Evolutionary conservation across 345 rosid genomes (phyloP), one percentile per base, ranked within the genome.

Genomic region (Erysimum cheiranthoides): DNA sequence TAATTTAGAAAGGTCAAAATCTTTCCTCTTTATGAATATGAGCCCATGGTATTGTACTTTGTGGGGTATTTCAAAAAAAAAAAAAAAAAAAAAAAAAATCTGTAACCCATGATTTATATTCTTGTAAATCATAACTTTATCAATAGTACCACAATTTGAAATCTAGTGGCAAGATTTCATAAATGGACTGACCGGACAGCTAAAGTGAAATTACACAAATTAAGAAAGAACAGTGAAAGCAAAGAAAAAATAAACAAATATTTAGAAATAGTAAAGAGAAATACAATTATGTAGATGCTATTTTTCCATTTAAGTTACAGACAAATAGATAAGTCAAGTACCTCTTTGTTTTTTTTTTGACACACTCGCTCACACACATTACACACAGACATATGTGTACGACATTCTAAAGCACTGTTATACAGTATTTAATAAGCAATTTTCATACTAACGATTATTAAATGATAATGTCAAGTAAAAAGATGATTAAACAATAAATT

Each of bases 141-240:
- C 73, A 78, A 60, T 42, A 72, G 77, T 78, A 78, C 77, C 31
- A 78, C n/a, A 50, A 51, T 78, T 78, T 66, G 67, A 72, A 72
- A 72, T 78, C 39, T 73, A 71, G 81, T 72, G 81, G 78, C 69
- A 52, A 72, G 28, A 42, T 58, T 72, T 78, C 77, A 78, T 72
- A 59, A 78, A 78, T 78, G 58, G 70, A 67, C 27, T 72, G 70
- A 66, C 81, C 74, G 40, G 63, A 72, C 81, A 78, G 81, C 70
- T 72, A 72, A 73, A 78, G 81, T 78, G 74, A 73, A 66, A 72
- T 78, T 66, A 73, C 81, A 72, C 81, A 78, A 66, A 78, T 72
- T 78, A 78, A 78, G 81, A 59, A 78, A 78, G 51, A 66, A 28
- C 66, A 76, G 66, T 10, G 67, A 71, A 56, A 57, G 58, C 66